Conservation (phyloP, 495 filamentous ascomycete species). For the Xylaria scruposa region DNA sequence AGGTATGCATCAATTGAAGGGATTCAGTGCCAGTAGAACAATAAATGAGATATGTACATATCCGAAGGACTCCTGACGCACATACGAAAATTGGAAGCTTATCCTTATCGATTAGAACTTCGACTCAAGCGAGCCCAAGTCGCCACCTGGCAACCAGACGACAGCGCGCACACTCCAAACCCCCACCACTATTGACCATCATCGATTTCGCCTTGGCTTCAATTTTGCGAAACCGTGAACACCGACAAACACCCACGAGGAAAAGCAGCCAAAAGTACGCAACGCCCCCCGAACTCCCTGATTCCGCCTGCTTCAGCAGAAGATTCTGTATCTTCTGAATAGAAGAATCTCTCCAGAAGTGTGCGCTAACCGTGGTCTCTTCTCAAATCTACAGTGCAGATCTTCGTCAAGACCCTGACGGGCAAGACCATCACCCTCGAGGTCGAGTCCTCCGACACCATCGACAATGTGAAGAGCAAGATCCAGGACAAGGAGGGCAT, state of each 20-base stretch:
- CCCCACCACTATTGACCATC: constrained; percentile 28
- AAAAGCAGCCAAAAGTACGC: constrained; percentile 52
- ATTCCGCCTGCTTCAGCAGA: not conserved
- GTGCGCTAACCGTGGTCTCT: constrained; percentile 30
- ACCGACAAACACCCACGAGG: constrained; percentile 31
- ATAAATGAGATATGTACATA: not conserved
- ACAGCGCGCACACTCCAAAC: constrained; percentile 28
- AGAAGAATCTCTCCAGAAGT: not conserved
- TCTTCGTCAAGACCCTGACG: constrained; percentile 97
- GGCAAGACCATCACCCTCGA: constrained; percentile 99
- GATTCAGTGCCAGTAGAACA: not conserved
- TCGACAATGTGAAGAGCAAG: constrained; percentile 97
- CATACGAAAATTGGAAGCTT: not conserved
- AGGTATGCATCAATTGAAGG: constrained; percentile 20
- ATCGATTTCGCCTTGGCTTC: constrained; percentile 22
- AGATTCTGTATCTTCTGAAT: not conserved
- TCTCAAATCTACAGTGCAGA: constrained; percentile 70
- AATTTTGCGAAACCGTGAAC: constrained; percentile 25
- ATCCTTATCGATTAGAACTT: constrained; percentile 25
- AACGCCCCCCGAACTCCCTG: not conserved
- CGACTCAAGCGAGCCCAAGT: constrained; percentile 20
- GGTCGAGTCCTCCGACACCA: constrained; percentile 98
- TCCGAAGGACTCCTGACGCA: not conserved
- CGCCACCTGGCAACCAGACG: constrained; percentile 23
- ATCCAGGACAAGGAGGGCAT: constrained; percentile 99